Base-by-base conservation (phyloP, 2,329 filamentous ascomycete genomes). In the Penicillium sp. region DNA sequence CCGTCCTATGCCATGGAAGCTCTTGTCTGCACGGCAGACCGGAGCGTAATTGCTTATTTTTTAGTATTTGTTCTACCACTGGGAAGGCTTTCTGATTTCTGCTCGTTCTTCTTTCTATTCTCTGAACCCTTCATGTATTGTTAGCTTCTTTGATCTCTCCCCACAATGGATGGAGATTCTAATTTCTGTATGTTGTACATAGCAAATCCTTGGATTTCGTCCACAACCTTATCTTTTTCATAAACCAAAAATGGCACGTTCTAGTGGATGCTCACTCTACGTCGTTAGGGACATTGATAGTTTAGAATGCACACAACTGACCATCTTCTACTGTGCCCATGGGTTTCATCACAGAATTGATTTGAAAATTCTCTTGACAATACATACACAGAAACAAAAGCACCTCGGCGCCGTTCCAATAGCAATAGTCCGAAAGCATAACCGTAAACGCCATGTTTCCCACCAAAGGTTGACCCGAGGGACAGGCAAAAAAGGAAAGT, bases 181-280 rank as follows among this genome's bases (percentile, higher is more conserved):
- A 59, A 50, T 54, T 49, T 44, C 49, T 59, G 53, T 50, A 61
- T 65, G 61, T 65, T 65, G 62, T 65, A 65, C 50, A 65, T 64
- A 65, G 52, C 59, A 31, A 60, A 44, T 40, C 13, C 15, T 53
- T 42, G 41, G 38, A 49, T 56, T 56, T 46, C 18, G 46, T 41
- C 29, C 41, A 23, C 39, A 27, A 31, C 16, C 13, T 46, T n/a
- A n/a, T 9, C 7, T n/a, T 42, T 13, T 44, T 34, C 35, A 7
- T 44, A 29, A 18, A n/a, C 6, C 32, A 27, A 29, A 46, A 4
- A 23, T 18, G 41, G 3, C 23, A 39, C 44, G 25, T 27, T 18
- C 12, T 25, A 29, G 16, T 4, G 7, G 23, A 18, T 31, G 13
- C 21, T 13, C 7, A 45, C 15, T 16, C 13, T 42, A 31, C 27